Base-by-base conservation (phyloP, 257 asterid genomes). In the Scutellaria galericulata region DNA sequence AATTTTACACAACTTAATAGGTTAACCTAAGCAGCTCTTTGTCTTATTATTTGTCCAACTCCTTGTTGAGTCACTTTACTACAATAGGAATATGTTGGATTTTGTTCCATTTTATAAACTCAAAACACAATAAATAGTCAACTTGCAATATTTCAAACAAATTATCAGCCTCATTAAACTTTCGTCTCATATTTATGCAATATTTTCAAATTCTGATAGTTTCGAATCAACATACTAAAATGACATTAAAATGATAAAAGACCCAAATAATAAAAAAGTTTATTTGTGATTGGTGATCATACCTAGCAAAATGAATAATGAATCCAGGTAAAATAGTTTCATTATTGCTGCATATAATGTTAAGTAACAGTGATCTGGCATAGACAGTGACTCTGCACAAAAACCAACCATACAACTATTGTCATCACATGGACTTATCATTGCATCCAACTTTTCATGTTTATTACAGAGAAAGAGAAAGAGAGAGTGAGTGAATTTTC, bases 11-110 rank as follows among this genome's bases (percentile, higher is more conserved):
- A 45, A 9, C 50, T 45, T 12, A 45, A 12, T 45, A 45, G 12
- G 4, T 45, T 12, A 45, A 45, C 12, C 50, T 12, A 45, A 45
- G 50, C 50, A 45, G 9, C 50, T 45, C 13, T 7, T 45, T 45
- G 50, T 45, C 50, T 45, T 9, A 45, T 9, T 45, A 45, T 45
- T 45, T 12, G 12, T 45, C 50, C 3, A 13, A 9, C 50, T 45
- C 50, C 6, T 45, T 31, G 37, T 2, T 31, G 37, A 31, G 37
- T 31, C 37, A 3, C 50, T 45, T 45, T 9, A 45, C 50, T 31
- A 2, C 37, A 31, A 45, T 45, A 2, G 50, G 50, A 45, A 45
- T 45, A 45, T 45, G 13, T 64, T 31, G 78, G 73, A 74, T 58
- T 56, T 53, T 14, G 31, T 13, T 41, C 66, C 54, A n/a, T 72